These are phyloP conservation scores for Claviceps digitariae DNA, from an alignment of 2,329 filamentous ascomycete species.

Conservation along the genomic window DNA sequence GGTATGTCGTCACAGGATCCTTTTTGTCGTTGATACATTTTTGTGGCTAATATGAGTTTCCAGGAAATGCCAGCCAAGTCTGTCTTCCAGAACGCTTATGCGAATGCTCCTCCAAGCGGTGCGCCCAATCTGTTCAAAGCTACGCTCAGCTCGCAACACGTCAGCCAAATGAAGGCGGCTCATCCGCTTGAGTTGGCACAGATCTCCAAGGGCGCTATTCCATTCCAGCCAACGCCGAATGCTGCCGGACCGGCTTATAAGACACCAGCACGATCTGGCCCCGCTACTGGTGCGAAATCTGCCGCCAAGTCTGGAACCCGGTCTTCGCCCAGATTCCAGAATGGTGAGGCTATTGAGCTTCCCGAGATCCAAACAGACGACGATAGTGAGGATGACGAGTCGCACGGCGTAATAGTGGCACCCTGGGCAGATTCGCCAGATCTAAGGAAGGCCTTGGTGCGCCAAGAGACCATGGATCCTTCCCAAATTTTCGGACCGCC, in stretches of 20 bases:
- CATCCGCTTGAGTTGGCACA: constrained; percentile 78
- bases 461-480: constrained; percentile 77
- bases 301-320: constrained; percentile 45
- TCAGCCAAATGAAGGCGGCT: constrained; percentile 45
- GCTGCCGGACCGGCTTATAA: constrained; percentile 46
- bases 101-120: constrained; percentile 39
- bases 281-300: constrained; percentile 33
- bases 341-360: constrained; percentile 79
- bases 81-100: constrained; percentile 47
- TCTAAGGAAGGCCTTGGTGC: constrained; percentile 58
- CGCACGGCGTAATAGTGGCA: constrained; percentile 42
- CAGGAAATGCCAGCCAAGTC: constrained; percentile 50
- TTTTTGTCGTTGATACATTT: not conserved
- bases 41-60: not conserved
- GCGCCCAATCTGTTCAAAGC: constrained; percentile 50
- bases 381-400: constrained; percentile 65
- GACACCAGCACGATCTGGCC: constrained; percentile 49
- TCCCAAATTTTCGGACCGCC: constrained; percentile 81
- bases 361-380: constrained; percentile 94
- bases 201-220: constrained; percentile 76
- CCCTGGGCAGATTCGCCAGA: constrained; percentile 84
- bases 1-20: constrained; percentile 31
- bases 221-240: constrained; percentile 63
- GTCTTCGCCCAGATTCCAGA: constrained; percentile 74
- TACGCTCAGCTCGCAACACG: constrained; percentile 53